Evolutionary conservation across 306 rosid genomes (phyloP).

Genomic region (Cicer chorassanicum): DNA sequence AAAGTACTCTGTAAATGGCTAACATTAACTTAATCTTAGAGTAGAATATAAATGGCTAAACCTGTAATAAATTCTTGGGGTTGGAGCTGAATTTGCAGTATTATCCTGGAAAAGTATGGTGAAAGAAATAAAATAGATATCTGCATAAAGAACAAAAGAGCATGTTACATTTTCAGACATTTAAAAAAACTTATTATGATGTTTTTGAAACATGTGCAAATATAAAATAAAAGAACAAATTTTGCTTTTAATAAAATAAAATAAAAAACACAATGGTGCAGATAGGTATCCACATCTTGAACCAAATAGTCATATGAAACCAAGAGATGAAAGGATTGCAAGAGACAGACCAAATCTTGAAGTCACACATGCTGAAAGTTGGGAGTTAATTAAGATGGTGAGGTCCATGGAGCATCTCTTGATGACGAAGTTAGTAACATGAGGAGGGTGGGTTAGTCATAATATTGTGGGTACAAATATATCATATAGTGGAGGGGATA

Average conservation of each 20-base stretch:
- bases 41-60: constrained; percentile 45
- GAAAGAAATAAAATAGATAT: constrained; percentile 83
- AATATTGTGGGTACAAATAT: not conserved
- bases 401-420: not conserved
- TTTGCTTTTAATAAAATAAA: not conserved
- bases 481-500: not conserved
- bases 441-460: not conserved
- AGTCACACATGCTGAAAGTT: not conserved
- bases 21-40: constrained; percentile 28
- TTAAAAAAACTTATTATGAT: not conserved
- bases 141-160: constrained; percentile 51
- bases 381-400: not conserved
- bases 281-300: constrained; percentile 19
- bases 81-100: constrained; percentile 81
- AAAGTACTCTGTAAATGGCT: constrained; percentile 22
- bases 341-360: not conserved
- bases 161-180: constrained; percentile 35
- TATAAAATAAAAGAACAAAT: not conserved
- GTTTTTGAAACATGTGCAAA: constrained; percentile 13
- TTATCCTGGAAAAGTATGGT: constrained; percentile 74
- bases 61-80: constrained; percentile 98
- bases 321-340: constrained; percentile 6
- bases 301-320: not conserved
- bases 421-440: too few relatives aligned
- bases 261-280: not conserved